Evolutionary conservation across 2,329 filamentous ascomycete species (phyloP).

Genomic region (Leptosphaerulina australis): DNA sequence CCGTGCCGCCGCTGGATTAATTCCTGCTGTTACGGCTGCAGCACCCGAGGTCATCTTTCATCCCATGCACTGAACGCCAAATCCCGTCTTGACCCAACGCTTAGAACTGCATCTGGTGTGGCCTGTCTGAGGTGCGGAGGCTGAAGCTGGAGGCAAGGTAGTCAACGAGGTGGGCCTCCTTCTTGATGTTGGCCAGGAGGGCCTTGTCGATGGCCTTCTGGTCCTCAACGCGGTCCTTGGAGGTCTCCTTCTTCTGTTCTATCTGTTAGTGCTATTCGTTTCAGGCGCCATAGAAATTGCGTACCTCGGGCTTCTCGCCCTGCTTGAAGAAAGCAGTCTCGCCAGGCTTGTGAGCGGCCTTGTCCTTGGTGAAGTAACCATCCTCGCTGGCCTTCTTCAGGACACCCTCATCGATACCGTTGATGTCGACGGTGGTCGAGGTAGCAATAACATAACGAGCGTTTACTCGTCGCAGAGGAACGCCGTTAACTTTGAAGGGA

Average conservation of each 20-base stretch:
- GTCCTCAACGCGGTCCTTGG: conserved; percentile 89
- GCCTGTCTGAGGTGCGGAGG: conserved; percentile 98
- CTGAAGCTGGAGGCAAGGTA: conserved; percentile 97
- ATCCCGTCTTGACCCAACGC: conserved; percentile 43
- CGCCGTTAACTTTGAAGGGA: conserved; percentile 99
- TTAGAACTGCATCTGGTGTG: conserved; percentile 99
- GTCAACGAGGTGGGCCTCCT: conserved; percentile 89
- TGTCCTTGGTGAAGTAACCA: conserved; percentile 97
- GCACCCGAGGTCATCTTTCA: conserved; percentile 50
- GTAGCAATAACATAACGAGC: conserved; percentile 92
- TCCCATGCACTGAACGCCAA: conserved; percentile 51
- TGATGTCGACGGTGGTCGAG: conserved; percentile 81
- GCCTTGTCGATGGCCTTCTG: conserved; percentile 99
- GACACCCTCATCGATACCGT: conserved; percentile 73
- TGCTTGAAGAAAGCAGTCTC: conserved; percentile 99
- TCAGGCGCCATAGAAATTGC: conserved; percentile 40
- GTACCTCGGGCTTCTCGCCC: conserved; percentile 95
- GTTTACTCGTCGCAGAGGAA: conserved; percentile 92
- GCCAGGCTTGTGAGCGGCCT: conserved; percentile 90
- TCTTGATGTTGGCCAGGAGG: conserved; percentile 94
- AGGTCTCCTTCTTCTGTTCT: conserved; percentile 91
- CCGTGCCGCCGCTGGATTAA: conserved; percentile 42
- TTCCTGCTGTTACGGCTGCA: conserved; percentile 50
- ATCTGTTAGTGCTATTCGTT: conserved; percentile 23
- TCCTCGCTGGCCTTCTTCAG: conserved; percentile 78